Conservation (phyloP, 352 stramenopile genomes). For the Phytopythium kandeliae region DNA sequence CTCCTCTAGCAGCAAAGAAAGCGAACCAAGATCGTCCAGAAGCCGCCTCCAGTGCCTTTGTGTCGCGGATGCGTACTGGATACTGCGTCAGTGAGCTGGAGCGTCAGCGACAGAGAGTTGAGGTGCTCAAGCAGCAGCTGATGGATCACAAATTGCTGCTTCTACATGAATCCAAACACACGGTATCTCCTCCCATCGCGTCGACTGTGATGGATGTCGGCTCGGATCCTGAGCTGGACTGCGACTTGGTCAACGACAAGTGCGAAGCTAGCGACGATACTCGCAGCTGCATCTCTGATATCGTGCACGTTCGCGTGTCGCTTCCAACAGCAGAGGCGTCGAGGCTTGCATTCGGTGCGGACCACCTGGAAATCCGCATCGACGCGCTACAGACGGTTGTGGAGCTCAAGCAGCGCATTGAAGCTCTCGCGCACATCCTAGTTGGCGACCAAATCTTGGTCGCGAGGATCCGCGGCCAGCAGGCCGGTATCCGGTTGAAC, state of each 20-base stretch:
- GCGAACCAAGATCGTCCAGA: background rate
- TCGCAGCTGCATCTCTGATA: background rate
- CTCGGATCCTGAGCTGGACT: background rate
- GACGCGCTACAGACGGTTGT: conserved; percentile 15
- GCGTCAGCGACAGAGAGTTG: conserved; percentile 48
- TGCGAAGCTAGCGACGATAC: background rate
- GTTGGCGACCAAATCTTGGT: conserved; percentile 28
- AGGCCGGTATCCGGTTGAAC: conserved; percentile 16
- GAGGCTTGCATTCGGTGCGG: background rate
- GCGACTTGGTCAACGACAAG: background rate
- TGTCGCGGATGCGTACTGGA: background rate
- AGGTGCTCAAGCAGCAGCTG: conserved; percentile 60
- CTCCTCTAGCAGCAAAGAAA: background rate
- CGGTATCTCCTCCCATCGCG: background rate
- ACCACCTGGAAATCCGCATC: conserved; percentile 18
- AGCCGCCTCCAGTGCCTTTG: background rate
- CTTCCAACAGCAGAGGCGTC: conserved; percentile 3
- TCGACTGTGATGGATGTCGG: background rate
- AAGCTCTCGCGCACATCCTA: conserved; percentile 11
- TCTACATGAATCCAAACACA: conserved; percentile 14
- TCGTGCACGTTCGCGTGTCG: conserved; percentile 5
- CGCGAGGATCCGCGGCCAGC: conserved; percentile 7
- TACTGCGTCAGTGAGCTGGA: background rate
- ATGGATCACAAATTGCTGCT: conserved; percentile 47
- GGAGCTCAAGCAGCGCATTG: conserved; percentile 22